These are phyloP conservation scores for Sporothrix curviconia DNA, from an alignment of 2,329 filamentous ascomycete genomes.

Conservation along the genomic window DNA sequence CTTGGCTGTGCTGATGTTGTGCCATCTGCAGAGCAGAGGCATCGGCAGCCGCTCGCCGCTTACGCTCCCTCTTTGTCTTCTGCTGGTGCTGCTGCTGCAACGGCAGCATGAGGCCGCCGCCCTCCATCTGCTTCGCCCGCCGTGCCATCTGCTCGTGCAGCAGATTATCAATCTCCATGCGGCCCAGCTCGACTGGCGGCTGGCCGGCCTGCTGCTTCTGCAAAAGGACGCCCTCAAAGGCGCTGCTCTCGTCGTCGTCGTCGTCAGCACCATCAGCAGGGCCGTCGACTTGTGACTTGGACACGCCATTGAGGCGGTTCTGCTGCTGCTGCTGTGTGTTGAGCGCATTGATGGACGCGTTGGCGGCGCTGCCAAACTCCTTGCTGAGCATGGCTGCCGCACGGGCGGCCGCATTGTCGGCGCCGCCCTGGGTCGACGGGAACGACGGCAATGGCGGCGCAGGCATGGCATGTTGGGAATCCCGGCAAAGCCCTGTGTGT, in stretches of 20 bases:
- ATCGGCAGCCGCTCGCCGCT: constrained; percentile 1
- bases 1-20: not conserved
- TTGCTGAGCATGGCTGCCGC: constrained; percentile 51
- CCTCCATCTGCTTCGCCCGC: constrained; percentile 63
- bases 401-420: constrained; percentile 42
- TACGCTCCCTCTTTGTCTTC: constrained; percentile 21
- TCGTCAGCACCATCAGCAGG: constrained; percentile 62
- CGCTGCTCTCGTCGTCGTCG: constrained; percentile 54
- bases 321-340: constrained; percentile 18
- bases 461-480: not conserved
- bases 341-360: constrained; percentile 59
- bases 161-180: constrained; percentile 59
- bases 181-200: constrained; percentile 47
- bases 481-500: constrained; percentile 1
- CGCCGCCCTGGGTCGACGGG: constrained; percentile 24
- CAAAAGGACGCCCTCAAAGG: constrained; percentile 54
- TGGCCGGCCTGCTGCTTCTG: constrained; percentile 48
- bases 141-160: constrained; percentile 63
- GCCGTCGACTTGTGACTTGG: constrained; percentile 67
- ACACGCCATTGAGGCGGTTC: constrained; percentile 28
- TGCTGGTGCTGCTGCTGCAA: constrained; percentile 45
- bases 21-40: not conserved
- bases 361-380: constrained; percentile 58
- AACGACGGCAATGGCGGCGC: constrained; percentile 26
- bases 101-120: constrained; percentile 68